Evolutionary conservation across 1,139 yeast species (phyloP).

Genomic region (Lodderomyces orthopsilosis): DNA sequence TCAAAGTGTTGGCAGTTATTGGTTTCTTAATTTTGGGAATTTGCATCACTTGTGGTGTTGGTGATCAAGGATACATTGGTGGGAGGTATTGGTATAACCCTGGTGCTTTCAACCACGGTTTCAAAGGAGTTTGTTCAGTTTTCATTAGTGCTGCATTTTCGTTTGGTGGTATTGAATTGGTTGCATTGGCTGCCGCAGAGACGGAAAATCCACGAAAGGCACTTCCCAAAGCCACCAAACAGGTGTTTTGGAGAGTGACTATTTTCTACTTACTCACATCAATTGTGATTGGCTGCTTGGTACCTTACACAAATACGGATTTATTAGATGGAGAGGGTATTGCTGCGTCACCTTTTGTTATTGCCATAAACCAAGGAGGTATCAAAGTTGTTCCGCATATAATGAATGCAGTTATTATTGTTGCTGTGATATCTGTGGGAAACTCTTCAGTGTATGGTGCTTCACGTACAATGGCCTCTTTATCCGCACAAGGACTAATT

Average conservation of each 20-base stretch:
- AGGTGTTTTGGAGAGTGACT: constrained; percentile 70
- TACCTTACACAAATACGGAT: constrained; percentile 35
- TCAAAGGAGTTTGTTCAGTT: constrained; percentile 82
- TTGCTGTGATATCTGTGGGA: constrained; percentile 53
- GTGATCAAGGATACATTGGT: constrained; percentile 41
- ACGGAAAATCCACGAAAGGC: constrained; percentile 66
- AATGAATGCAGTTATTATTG: constrained; percentile 52
- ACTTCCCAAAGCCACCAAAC: constrained; percentile 72
- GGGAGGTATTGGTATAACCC: constrained; percentile 41
- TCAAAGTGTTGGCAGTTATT: constrained; percentile 42
- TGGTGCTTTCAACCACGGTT: constrained; percentile 51
- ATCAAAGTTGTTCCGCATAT: constrained; percentile 45
- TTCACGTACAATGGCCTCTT: constrained; percentile 52
- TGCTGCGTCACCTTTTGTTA: constrained; percentile 42
- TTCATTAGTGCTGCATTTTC: constrained; percentile 87
- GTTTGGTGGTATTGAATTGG: constrained; percentile 55
- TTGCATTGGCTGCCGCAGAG: constrained; percentile 85
- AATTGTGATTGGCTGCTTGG: constrained; percentile 47
- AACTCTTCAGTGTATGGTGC: constrained; percentile 57
- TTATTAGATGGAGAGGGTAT: constrained; percentile 35
- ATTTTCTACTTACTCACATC: constrained; percentile 54
- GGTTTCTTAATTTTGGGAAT: constrained; percentile 43
- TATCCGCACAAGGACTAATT: constrained; percentile 50
- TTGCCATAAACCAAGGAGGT: constrained; percentile 39
- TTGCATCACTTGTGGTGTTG: constrained; percentile 43